Evolutionary conservation across 495 filamentous ascomycete genomes (phyloP), one percentile per base, ranked within the genome.

Genomic region (Podospora anserina): DNA sequence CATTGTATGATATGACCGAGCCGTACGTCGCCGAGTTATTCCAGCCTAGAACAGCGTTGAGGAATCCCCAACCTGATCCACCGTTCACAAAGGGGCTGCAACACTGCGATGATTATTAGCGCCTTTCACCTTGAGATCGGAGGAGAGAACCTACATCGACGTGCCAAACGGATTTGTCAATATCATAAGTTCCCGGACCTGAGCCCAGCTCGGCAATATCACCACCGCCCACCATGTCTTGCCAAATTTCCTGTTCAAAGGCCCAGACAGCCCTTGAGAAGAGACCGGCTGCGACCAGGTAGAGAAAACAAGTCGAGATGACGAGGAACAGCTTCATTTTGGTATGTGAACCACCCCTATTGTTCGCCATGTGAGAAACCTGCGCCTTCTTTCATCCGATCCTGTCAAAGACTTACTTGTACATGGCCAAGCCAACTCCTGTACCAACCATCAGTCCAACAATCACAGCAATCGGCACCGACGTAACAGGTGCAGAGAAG

Each of bases 171-270:
- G 88, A 93, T 70, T 88, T 80, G 30, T 83, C 82, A 70, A 97
- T 94, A 75, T 97, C 89, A 78, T 97, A 97, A 0, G 92, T 95
- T 4, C 94, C 94, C 0, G 93, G 85, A 0, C 94, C 94, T 11
- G 85, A 76, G 2, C 94, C 94, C 1, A 85, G 81, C 75, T 96
- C 93, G 0, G 86, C 82, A 2, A 87, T 87, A 77, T 97, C 93
- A 11, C 88, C 86, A 13, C 39, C 9, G 18, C 93, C 92, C 55
- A 90, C 81, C 9, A 83, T 19, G 15, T 86, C 82, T 68, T 87
- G 88, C 90, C 90, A 94, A 64, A 84, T 49, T 56, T 88, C 79
- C 70, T 78, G 81, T 71, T 95, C 83, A 57, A 95, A 86, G 67
- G 82, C 86, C 90, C 91, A 93, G 16, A 95, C 84, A 6, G 85